phyloP scores from a whole-genome alignment of 2,329 filamentous ascomycete genomes.

The Paecilomyces sp. region DNA sequence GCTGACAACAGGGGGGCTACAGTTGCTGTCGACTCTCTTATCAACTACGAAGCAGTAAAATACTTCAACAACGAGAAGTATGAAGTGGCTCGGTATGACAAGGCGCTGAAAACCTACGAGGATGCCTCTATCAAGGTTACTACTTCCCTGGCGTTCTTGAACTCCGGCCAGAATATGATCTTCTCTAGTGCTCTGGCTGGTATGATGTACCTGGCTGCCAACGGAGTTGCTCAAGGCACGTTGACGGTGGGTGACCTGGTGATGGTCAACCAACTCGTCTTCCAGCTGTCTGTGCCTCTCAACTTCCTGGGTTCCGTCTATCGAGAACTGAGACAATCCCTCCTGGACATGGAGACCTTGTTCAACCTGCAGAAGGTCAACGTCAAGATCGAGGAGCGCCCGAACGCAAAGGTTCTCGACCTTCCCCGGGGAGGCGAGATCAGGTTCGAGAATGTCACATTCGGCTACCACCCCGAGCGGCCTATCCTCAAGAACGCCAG shows the following conservation, averaged over 20 bases:
- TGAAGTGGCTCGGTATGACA: slow-evolving; percentile 84
- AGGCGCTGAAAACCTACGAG: slow-evolving; percentile 78
- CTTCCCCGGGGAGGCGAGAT: slow-evolving; percentile 79
- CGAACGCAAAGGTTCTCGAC: slow-evolving; percentile 64
- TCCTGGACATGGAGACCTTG: slow-evolving; percentile 96
- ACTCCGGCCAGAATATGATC: slow-evolving; percentile 93
- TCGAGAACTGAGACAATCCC: slow-evolving; percentile 84
- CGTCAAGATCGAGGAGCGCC: slow-evolving; percentile 70
- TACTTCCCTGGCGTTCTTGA: slow-evolving; percentile 85
- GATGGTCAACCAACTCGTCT: slow-evolving; percentile 98
- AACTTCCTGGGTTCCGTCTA: slow-evolving; percentile 99
- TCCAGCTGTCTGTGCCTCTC: slow-evolving; percentile 91
- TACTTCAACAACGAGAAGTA: slow-evolving; percentile 99
- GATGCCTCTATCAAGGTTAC: slow-evolving; percentile 94
- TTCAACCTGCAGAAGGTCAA: slow-evolving; percentile 98
- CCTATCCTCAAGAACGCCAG: slow-evolving; percentile 79
- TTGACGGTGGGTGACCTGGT: slow-evolving; percentile 93
- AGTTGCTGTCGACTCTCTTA: slow-evolving; percentile 89
- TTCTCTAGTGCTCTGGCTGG: slow-evolving; percentile 88
- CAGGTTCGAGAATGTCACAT: slow-evolving; percentile 87
- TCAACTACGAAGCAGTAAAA: slow-evolving; percentile 99
- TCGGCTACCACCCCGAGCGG: slow-evolving; percentile 81
- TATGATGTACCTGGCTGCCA: slow-evolving; percentile 97
- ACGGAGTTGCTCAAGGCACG: slow-evolving; percentile 73
- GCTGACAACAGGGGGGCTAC: slow-evolving; percentile 95